phyloP scores from a whole-genome alignment of 495 filamentous ascomycete species.

The Parmelia sp. region DNA sequence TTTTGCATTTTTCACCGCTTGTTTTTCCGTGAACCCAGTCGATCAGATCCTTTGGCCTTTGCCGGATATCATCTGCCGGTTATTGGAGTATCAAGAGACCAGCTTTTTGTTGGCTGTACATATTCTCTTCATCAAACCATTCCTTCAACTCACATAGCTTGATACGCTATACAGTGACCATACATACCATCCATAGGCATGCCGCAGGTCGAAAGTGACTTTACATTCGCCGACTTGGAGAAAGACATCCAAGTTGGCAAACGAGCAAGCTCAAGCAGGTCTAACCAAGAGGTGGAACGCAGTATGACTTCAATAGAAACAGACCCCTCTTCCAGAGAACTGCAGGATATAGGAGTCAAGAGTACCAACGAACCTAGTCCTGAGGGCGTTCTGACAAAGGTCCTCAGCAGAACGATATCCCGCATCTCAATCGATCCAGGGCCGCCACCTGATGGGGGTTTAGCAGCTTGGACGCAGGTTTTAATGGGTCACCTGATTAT shows the following conservation, averaged over 20 bases:
- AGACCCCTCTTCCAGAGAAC: background rate
- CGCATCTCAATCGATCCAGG: conserved; percentile 40
- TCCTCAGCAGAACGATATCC: conserved; percentile 19
- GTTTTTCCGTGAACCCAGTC: background rate
- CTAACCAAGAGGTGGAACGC: background rate
- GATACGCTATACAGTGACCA: too few relatives aligned
- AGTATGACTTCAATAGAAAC: background rate
- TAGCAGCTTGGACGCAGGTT: conserved; percentile 61
- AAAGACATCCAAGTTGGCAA: background rate
- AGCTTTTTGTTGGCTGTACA: too few relatives aligned
- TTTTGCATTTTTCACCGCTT: background rate
- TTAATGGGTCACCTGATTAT: conserved; percentile 60
- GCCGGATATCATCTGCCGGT: too few relatives aligned
- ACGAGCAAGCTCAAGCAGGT: background rate
- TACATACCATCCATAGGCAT: too few relatives aligned
- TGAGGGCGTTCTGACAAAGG: conserved; percentile 3
- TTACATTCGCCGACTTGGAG: background rate
- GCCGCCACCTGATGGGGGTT: conserved; percentile 57
- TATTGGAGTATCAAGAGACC: too few relatives aligned
- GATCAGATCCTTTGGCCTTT: too few relatives aligned
- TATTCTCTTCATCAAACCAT: too few relatives aligned
- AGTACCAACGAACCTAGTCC: background rate
- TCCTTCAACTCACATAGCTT: too few relatives aligned
- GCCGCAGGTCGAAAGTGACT: background rate
- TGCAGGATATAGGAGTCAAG: background rate